These are phyloP conservation scores for Gossypium mustelinum DNA, from an alignment of 345 rosid species.

Conservation along the genomic window DNA sequence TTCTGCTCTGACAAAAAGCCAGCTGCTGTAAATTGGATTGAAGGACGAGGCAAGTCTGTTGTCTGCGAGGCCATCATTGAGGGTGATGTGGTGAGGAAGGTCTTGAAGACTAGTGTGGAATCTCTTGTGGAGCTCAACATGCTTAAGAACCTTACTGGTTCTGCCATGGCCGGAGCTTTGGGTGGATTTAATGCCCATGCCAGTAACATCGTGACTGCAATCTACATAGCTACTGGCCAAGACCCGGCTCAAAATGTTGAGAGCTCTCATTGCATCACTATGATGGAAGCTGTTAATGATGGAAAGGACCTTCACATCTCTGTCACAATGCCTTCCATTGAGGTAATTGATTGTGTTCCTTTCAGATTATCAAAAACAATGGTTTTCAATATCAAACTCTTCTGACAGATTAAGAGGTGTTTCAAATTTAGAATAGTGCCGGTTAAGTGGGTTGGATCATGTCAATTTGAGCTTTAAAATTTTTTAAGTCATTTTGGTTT, in stretches of 20 bases:
- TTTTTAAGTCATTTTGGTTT: neutral
- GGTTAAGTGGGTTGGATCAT: neutral
- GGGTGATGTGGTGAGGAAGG: constrained; percentile 58
- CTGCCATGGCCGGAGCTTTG: constrained; percentile 75
- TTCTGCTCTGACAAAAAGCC: constrained; percentile 72
- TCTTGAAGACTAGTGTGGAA: constrained; percentile 55
- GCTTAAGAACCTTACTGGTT: constrained; percentile 71
- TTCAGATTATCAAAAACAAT: neutral
- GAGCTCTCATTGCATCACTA: constrained; percentile 72
- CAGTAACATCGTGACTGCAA: constrained; percentile 56
- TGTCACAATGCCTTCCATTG: constrained; percentile 70
- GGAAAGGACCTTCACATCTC: constrained; percentile 68
- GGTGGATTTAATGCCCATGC: constrained; percentile 87
- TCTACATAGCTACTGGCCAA: constrained; percentile 68
- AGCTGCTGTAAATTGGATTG: constrained; percentile 74
- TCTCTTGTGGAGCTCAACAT: constrained; percentile 71
- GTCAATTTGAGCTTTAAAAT: neutral
- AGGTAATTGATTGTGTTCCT: constrained; percentile 30
- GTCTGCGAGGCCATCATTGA: constrained; percentile 68
- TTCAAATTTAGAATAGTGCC: neutral
- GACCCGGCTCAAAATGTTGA: constrained; percentile 77
- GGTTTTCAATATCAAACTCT: neutral
- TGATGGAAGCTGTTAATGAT: constrained; percentile 65
- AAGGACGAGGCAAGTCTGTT: constrained; percentile 73
- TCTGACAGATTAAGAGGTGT: neutral